Percentiles rank a stretch among this genome's conserved stretches.
phyloP scores from a whole-genome alignment of 768 basidiomycete species.

The Boletus sp. region DNA sequence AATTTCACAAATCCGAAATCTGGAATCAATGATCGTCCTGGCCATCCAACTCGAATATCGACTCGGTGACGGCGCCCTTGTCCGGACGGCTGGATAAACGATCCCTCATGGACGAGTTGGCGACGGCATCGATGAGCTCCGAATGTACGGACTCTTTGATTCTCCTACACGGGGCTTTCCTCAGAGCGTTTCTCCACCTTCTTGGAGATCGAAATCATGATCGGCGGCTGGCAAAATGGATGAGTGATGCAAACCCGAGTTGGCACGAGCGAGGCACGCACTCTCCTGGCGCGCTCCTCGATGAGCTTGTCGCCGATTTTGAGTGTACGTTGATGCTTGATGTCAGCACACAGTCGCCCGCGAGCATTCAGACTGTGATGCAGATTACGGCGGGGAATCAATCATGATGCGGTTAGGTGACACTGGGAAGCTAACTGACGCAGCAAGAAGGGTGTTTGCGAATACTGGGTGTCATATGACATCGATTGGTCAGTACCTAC shows the following conservation, averaged over 20 bases:
- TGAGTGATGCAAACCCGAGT: neutral
- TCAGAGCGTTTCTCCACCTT: conserved; percentile 4
- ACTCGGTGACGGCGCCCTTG: neutral
- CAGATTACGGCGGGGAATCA: neutral
- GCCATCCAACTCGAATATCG: neutral
- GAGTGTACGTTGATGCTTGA: conserved; percentile 10
- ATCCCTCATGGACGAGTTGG: neutral
- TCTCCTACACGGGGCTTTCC: conserved; percentile 5
- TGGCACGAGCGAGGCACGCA: neutral
- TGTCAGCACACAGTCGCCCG: conserved; percentile 5
- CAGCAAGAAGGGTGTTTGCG: conserved; percentile 14
- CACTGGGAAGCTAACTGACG: conserved; percentile 6
- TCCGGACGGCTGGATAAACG: neutral
- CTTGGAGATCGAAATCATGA: conserved; percentile 15
- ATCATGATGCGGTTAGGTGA: neutral
- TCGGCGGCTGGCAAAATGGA: conserved; percentile 10
- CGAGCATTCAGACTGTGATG: conserved; percentile 11
- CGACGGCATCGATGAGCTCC: neutral
- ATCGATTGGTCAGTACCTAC: neutral
- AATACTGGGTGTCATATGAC: conserved; percentile 10
- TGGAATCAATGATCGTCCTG: neutral
- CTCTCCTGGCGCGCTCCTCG: neutral
- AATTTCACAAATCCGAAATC: neutral
- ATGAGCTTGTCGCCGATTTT: conserved; percentile 5
- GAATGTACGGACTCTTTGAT: neutral